Conservation (phyloP, 164 flowering plant genomes). For the Nymphaea thermarum region DNA sequence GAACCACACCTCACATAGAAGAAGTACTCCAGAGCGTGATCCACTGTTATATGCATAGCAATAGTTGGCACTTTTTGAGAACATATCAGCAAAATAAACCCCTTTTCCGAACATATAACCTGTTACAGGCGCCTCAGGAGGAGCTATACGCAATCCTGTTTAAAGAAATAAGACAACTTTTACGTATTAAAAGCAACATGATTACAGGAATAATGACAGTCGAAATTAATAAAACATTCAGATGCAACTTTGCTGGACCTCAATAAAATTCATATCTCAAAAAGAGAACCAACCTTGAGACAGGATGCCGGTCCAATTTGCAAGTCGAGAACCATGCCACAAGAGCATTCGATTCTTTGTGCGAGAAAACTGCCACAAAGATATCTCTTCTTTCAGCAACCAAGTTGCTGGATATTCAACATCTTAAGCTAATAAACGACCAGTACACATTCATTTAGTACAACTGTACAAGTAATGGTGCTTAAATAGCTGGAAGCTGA, state of each 20-base stretch:
- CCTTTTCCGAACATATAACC: slow-evolving; percentile 99
- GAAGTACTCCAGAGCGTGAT: slow-evolving; percentile 59
- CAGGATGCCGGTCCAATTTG: slow-evolving; percentile 92
- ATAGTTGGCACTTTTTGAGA: slow-evolving; percentile 95
- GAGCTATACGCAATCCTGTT: slow-evolving; percentile 87
- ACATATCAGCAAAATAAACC: slow-evolving; percentile 98
- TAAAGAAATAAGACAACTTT: neutral
- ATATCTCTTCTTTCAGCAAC: neutral
- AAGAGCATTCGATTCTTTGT: slow-evolving; percentile 74
- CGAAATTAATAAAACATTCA: no score
- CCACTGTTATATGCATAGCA: slow-evolving; percentile 41
- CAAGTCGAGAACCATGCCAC: slow-evolving; percentile 97
- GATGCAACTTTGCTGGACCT: no score
- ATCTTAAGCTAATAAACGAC: neutral
- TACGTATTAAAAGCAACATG: neutral
- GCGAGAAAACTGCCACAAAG: slow-evolving; percentile 43
- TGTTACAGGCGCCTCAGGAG: slow-evolving; percentile 91
- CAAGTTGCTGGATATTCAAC: neutral
- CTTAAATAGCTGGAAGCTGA: slow-evolving; percentile 3
- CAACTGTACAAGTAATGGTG: neutral
- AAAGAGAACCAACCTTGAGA: slow-evolving; percentile 57
- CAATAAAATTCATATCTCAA: neutral
- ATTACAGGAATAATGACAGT: no score
- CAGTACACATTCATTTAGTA: neutral
- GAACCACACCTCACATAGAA: slow-evolving; percentile 72